Evolutionary conservation across 2,329 filamentous ascomycete genomes (phyloP), one percentile per base, ranked within the genome.

Genomic region (Ascochyta viciae-villosae): DNA sequence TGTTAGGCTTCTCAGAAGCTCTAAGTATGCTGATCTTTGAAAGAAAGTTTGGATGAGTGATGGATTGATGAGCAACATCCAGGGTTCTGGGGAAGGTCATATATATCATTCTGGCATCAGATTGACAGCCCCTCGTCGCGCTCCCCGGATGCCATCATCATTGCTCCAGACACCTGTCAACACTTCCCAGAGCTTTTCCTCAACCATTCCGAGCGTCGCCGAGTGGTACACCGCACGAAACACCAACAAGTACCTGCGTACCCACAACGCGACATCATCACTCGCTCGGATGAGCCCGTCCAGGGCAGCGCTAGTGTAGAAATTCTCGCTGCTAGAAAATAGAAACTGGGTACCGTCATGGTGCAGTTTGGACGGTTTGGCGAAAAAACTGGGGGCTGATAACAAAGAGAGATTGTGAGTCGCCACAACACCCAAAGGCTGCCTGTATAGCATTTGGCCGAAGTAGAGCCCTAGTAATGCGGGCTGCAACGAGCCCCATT

Each of bases 221-320:
- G 66, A 62, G 41, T 53, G 50, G 53, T 54, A 57, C 55, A 60
- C 59, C 46, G 53, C 57, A 31, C 54, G 49, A 60, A 55, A 50
- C 50, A 56, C 58, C 64, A 67, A 65, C 66, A 65, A 63, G 62
- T 64, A 69, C 52, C 62, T 64, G 26, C 52, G 66, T 69, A 67
- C 51, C 66, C 66, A 69, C 66, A 63, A 15, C 57, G 50, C 64
- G 62, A 69, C 66, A 69, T 68, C 62, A 69, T 68, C 48, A 58
- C 31, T 42, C 35, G 54, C 57, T 63, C 65, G 58, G 60, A 43
- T 37, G 48, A 54, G 59, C 23, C 63, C 60, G 58, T 62, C 50
- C 43, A 61, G 50, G 46, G 53, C 40, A 58, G 38, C 60, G 57
- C 62, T 66, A 65, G 60, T 57, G 65, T 56, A 29, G 64, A 53